Conservation (phyloP, 2,329 filamentous ascomycete genomes). For the Apiospora rasikravindrae region DNA sequence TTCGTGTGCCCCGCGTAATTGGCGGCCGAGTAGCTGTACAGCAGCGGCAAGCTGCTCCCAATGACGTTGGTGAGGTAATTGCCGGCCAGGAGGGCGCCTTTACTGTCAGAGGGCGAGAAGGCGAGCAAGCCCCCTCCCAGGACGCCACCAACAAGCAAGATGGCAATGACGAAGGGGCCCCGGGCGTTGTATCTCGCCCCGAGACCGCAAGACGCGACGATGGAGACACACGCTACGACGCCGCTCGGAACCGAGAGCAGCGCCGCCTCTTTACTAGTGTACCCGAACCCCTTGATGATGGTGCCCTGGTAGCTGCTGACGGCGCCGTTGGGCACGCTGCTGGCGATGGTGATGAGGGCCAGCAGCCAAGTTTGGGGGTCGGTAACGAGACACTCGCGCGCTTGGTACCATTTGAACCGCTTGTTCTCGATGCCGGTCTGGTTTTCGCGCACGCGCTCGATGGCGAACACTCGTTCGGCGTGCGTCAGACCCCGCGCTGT, state of each 20-base stretch:
- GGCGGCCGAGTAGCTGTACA: constrained; percentile 36
- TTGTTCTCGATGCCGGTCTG: constrained; percentile 37
- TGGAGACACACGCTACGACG: constrained; percentile 46
- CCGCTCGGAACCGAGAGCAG: constrained; percentile 50
- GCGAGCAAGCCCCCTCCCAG: constrained; percentile 50
- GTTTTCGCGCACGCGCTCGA: constrained; percentile 34
- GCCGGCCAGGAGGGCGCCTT: constrained; percentile 48
- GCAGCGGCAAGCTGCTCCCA: constrained; percentile 48
- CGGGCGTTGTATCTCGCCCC: constrained; percentile 46
- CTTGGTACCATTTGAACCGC: constrained; percentile 33
- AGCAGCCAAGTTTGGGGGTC: constrained; percentile 35
- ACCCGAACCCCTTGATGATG: constrained; percentile 49
- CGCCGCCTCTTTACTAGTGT: constrained; percentile 46
- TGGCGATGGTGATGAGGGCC: constrained; percentile 29
- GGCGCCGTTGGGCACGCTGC: constrained; percentile 43
- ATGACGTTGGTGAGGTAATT: constrained; percentile 51
- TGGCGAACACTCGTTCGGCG: constrained; percentile 33
- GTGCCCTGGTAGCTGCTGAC: constrained; percentile 49
- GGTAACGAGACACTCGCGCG: constrained; percentile 29
- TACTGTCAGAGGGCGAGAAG: constrained; percentile 39
- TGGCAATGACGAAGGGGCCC: constrained; percentile 45
- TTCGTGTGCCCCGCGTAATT: constrained; percentile 57
- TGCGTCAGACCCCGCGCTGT: constrained; percentile 28
- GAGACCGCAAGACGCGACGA: constrained; percentile 44
- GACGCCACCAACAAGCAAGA: constrained; percentile 52